Conservation (phyloP, 1,284 basidiomycete species). For the Marasmius tenuissimus region DNA sequence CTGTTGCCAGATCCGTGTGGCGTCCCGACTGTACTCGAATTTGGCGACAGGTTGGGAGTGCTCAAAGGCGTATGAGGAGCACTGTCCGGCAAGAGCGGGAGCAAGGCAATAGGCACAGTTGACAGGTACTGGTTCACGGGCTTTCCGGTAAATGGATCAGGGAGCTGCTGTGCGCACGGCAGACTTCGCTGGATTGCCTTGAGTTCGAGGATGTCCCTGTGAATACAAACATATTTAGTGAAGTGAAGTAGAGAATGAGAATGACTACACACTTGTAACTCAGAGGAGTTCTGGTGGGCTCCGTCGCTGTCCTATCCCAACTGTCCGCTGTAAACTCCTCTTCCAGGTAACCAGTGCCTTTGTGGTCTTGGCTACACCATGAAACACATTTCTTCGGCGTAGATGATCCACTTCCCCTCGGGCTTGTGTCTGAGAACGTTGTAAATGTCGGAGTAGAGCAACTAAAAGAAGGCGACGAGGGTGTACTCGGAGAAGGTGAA, state of each 20-base stretch:
- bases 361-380: background rate
- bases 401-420: background rate
- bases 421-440: background rate
- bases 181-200: slow-evolving; percentile 60
- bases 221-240: background rate
- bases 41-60: background rate
- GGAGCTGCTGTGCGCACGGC: slow-evolving; percentile 48
- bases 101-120: background rate
- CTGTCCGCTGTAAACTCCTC: background rate
- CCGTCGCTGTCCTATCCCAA: background rate
- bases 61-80: background rate
- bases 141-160: slow-evolving; percentile 36
- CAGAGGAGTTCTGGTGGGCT: background rate
- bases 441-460: background rate
- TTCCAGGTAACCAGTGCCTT: background rate
- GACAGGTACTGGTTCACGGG: background rate
- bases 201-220: slow-evolving; percentile 60
- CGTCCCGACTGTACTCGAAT: background rate
- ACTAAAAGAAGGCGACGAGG: background rate
- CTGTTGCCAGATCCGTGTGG: background rate
- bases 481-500: background rate
- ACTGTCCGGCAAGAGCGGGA: background rate
- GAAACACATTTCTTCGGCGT: slow-evolving; percentile 1
- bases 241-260: background rate
- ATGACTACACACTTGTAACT: background rate